Percentiles rank a stretch among this genome's conserved stretches.
Evolutionary conservation across 352 stramenopile genomes (phyloP).

Genomic region (Pythium periplocum): DNA sequence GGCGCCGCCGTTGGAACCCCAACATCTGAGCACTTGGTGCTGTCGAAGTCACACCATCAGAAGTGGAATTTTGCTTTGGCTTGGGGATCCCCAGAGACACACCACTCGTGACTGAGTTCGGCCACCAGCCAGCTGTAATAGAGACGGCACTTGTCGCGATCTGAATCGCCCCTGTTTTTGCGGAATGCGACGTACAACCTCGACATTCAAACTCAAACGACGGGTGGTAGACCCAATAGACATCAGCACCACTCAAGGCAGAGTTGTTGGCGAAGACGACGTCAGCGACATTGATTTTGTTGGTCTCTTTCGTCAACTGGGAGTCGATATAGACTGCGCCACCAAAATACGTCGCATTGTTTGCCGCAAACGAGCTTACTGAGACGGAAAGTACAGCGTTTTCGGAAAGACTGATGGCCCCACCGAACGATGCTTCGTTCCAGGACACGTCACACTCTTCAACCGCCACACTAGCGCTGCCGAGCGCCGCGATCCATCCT

Average conservation of each 20-base stretch:
- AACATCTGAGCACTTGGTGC: too few relatives aligned
- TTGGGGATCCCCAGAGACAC: constrained; percentile 35
- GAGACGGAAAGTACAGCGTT: constrained; percentile 27
- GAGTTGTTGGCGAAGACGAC: constrained; percentile 29
- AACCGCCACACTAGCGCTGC: constrained; percentile 17
- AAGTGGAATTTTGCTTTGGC: constrained; percentile 7
- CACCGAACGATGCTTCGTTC: constrained; percentile 47
- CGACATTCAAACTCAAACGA: constrained; percentile 34
- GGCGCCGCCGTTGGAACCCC: not conserved
- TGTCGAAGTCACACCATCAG: not conserved
- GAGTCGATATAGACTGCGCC: constrained; percentile 52
- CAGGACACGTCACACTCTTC: constrained; percentile 11
- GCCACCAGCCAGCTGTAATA: constrained; percentile 54
- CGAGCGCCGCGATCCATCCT: constrained; percentile 29
- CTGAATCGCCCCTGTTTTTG: not conserved
- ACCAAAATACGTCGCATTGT: constrained; percentile 43
- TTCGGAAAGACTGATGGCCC: constrained; percentile 32
- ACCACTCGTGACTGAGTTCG: constrained; percentile 47
- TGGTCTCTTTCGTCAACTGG: constrained; percentile 5
- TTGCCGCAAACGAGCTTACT: constrained; percentile 26
- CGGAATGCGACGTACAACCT: constrained; percentile 18
- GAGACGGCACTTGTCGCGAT: constrained; percentile 36
- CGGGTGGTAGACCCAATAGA: constrained; percentile 57
- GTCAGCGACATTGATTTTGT: constrained; percentile 2
- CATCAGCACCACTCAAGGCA: constrained; percentile 33